phyloP scores from a whole-genome alignment of 805 yeast species.

The Grigorovia humatica region DNA sequence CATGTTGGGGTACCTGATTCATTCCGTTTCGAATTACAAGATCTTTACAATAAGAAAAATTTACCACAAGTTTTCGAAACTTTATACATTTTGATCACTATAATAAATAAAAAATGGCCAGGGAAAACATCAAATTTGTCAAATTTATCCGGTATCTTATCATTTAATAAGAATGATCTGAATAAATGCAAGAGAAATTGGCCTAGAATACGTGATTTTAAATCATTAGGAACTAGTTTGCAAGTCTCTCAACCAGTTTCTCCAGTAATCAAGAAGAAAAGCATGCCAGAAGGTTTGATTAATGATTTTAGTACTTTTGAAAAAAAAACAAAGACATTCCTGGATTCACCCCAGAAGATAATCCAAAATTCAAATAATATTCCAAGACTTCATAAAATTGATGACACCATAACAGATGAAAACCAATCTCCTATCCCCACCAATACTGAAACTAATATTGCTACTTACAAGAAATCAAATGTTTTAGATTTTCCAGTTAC shows the following conservation, averaged over 20 bases:
- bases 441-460: background rate
- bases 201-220: slow-evolving; percentile 71
- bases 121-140: slow-evolving; percentile 51
- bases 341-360: background rate
- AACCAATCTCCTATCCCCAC: background rate
- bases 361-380: background rate
- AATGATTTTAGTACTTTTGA: slow-evolving; percentile 14
- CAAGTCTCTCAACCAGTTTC: slow-evolving; percentile 3
- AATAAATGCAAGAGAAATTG: slow-evolving; percentile 51
- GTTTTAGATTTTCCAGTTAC: background rate
- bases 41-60: slow-evolving; percentile 82
- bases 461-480: background rate
- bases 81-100: slow-evolving; percentile 74
- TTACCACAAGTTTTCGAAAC: slow-evolving; percentile 92
- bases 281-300: slow-evolving; percentile 13
- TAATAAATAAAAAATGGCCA: slow-evolving; percentile 46
- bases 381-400: background rate
- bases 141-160: slow-evolving; percentile 49
- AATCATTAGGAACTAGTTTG: slow-evolving; percentile 33
- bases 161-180: slow-evolving; percentile 57
- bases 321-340: background rate
- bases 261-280: background rate
- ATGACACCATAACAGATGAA: background rate
- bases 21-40: slow-evolving; percentile 85
- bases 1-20: slow-evolving; percentile 72